Conservation (phyloP, 2,329 filamentous ascomycete species). For the Diaporthe vaccinii region DNA sequence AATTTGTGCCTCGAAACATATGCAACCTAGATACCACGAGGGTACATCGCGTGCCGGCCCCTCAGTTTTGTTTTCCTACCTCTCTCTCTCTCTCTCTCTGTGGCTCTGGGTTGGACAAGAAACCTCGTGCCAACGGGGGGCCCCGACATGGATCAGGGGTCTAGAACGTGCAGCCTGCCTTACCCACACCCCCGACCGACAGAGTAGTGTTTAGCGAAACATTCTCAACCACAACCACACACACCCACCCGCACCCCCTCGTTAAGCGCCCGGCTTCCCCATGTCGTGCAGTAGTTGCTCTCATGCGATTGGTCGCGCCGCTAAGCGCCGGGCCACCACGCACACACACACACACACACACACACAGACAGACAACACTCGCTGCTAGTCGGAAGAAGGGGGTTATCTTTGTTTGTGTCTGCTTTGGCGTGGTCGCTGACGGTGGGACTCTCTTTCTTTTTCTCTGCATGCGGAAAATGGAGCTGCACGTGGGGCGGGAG, state of each 20-base stretch:
- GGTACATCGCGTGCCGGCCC: background rate
- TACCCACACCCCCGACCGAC: background rate
- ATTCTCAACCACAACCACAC: background rate
- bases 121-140: conserved; percentile 22
- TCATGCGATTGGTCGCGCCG: background rate
- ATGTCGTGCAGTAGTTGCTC: conserved; percentile 39
- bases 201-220: background rate
- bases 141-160: conserved; percentile 38
- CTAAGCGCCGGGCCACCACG: conserved; percentile 27
- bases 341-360: conserved; percentile 7
- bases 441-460: background rate
- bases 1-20: background rate
- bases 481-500: background rate
- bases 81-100: background rate
- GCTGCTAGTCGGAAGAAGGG: background rate
- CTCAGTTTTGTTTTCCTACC: background rate
- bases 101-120: background rate
- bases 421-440: too few species aligned
- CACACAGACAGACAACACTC: background rate
- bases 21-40: background rate
- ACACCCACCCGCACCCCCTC: background rate
- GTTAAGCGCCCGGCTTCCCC: conserved; percentile 41
- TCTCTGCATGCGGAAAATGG: background rate
- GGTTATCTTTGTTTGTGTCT: background rate
- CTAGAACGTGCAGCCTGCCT: conserved; percentile 9